Evolutionary conservation across 179 eudicot species (phyloP), one percentile per base, ranked within the genome.

Genomic region (Heliamphora pulchella): DNA sequence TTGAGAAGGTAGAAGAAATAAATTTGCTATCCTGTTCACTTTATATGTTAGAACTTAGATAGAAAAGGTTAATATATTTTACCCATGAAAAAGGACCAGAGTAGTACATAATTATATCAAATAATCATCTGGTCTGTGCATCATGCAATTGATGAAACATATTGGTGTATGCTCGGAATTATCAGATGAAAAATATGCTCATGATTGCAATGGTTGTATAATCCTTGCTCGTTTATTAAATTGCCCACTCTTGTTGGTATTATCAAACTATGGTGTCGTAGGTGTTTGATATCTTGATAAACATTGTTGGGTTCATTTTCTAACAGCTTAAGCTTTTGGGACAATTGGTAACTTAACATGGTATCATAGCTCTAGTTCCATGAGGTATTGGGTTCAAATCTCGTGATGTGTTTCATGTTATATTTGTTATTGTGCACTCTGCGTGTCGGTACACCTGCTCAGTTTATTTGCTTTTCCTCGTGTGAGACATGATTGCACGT

Each of bases 161-260:
- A 47, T 46, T 71, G 58, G 58, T 71, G 15, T 18, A 71, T 71
- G 11, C 71, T 66, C 20, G 58, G 31, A 20, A 72, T 51, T 13
- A 22, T 51, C 43, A 53, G 6, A 18, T 18, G 76, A 11, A 5
- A 5, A 31, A 72, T 72, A 22, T 22, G 61, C 46, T 3, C 2
- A 4, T 51, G 59, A 50, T 71, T n/a, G 75, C 18, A 47, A 48
- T 20, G 73, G 73, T 43, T 65, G 3, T 65, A 10, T 65, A 9
- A 22, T 69, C 73, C 73, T 69, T 69, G 53, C 73, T 15, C 73
- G 44, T 50, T 46, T 53, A 22, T 69, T 69, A 2, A 69, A 69
- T 44, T 69, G 51, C 74, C 31, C 20, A 46, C n/a, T 69, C 53
- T 69, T n/a, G 75, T 69, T 46, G 54, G 8, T 44, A 50, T 4